Percentiles rank a stretch among this genome's conserved stretches.
Conservation (phyloP, 257 asterid species). For the Nicotiana obtusifolia region DNA sequence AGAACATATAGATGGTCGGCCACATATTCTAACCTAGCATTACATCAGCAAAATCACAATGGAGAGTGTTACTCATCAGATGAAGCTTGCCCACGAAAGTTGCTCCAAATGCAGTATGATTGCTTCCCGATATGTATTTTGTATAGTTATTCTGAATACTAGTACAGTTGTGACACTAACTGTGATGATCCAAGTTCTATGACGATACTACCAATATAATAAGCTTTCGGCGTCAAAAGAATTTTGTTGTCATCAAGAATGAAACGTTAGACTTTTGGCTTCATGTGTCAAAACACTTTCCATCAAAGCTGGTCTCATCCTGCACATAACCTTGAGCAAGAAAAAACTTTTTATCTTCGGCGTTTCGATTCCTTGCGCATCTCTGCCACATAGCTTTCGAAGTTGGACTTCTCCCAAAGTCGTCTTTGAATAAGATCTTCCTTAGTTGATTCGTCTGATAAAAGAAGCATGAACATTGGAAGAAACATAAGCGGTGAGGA, state of each 20-base stretch:
- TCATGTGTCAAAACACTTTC: conserved; percentile 17
- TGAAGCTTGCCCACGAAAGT: background rate
- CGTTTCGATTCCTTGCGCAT: conserved; percentile 91
- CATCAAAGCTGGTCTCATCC: conserved; percentile 23
- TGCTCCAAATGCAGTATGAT: background rate
- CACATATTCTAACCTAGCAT: background rate
- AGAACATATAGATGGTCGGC: background rate
- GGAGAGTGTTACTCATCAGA: background rate
- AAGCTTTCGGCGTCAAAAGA: conserved; percentile 7
- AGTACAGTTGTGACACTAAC: background rate
- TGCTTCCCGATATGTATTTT: background rate
- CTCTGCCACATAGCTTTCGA: conserved; percentile 67
- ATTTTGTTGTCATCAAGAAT: background rate
- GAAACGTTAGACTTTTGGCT: background rate
- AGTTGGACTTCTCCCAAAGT: conserved; percentile 77
- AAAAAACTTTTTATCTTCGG: conserved; percentile 44
- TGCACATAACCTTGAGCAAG: background rate
- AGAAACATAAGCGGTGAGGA: background rate
- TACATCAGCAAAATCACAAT: background rate
- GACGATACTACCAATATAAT: background rate
- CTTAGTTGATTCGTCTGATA: conserved; percentile 56
- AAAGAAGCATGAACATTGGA: background rate
- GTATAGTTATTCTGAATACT: background rate
- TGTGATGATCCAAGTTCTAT: background rate
- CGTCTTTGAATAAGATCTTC: conserved; percentile 75